phyloP scores from a whole-genome alignment of 1,139 yeast genomes.

The Pneumocystis jirovecii region DNA sequence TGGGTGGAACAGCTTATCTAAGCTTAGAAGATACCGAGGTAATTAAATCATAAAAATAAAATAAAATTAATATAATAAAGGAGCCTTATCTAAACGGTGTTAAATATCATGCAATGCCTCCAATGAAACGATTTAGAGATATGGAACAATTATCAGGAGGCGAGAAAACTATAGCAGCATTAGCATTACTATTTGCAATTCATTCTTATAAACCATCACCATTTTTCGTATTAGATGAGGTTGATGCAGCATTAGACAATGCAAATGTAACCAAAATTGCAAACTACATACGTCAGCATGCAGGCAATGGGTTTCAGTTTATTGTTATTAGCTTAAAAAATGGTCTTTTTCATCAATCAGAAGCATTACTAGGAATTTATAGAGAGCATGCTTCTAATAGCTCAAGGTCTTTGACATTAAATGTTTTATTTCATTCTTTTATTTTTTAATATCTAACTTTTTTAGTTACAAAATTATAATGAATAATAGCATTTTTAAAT shows the following conservation, averaged over 20 bases:
- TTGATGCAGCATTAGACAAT: slow-evolving; percentile 91
- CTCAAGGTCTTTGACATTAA: slow-evolving; percentile 62
- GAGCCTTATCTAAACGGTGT: slow-evolving; percentile 77
- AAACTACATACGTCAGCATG: slow-evolving; percentile 59
- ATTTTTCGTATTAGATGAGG: slow-evolving; percentile 87
- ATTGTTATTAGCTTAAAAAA: slow-evolving; percentile 87
- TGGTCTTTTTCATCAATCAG: slow-evolving; percentile 74
- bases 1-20: slow-evolving; percentile 86
- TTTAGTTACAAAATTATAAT: background rate
- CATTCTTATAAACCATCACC: slow-evolving; percentile 91
- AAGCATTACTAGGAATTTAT: slow-evolving; percentile 84
- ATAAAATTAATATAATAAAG: slow-evolving; percentile 1
- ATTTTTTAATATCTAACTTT: slow-evolving; percentile 1
- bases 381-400: slow-evolving; percentile 67
- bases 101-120: slow-evolving; percentile 92
- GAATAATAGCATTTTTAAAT: background rate
- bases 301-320: slow-evolving; percentile 72
- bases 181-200: slow-evolving; percentile 78
- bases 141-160: slow-evolving; percentile 94
- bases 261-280: slow-evolving; percentile 78
- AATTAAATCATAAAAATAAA: background rate
- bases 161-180: slow-evolving; percentile 90
- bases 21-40: slow-evolving; percentile 70
- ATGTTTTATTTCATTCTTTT: slow-evolving; percentile 30
- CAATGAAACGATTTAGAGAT: slow-evolving; percentile 81